Evolutionary conservation across 352 stramenopile genomes (phyloP), one percentile per base, ranked within the genome.

Genomic region (Globisporangium okanoganense): DNA sequence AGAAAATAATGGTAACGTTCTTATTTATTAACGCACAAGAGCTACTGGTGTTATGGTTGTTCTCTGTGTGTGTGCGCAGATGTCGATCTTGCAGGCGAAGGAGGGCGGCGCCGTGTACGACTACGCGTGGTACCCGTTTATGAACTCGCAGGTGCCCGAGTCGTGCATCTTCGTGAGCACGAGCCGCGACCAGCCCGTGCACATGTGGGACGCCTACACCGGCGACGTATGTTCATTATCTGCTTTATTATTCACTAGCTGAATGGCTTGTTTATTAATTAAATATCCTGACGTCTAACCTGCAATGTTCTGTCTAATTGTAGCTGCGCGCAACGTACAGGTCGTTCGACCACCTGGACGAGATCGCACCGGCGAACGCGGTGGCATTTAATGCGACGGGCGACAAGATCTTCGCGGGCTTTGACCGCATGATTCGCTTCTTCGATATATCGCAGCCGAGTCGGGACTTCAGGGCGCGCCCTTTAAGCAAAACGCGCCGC

Each of bases 191-290:
- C 86, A 95, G 27, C 91, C 91, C 3, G 73, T 97, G 51, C 90
- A 97, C 73, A 79, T 97, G 69, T 97, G 90, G 90, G 90, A 97
- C 66, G 91, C 91, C 35, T 97, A 93, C 67, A 96, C 72, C 0
- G 91, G 91, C 12, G 65, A 64, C 20, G 68, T 75, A 35, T n/a
- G 44, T 43, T 3, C 18, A 31, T 33, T 33, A 3, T 33, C 29
- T n/a, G n/a, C n/a, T n/a, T n/a, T n/a, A n/a, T n/a, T n/a, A n/a
- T n/a, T n/a, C n/a, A n/a, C n/a, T 33, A 33, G 29, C 29, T 33
- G 29, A 6, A 33, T 33, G 29, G 3, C 29, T 33, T 33, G 6
- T 33, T 33, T 33, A 33, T 33, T 33, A 33, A 33, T n/a, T n/a
- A 33, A 33, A 7, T 7, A 33, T 33, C 29, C 29, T 33, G 29